Conservation (phyloP, 345 rosid genomes). For the Pugionium cornutum region DNA sequence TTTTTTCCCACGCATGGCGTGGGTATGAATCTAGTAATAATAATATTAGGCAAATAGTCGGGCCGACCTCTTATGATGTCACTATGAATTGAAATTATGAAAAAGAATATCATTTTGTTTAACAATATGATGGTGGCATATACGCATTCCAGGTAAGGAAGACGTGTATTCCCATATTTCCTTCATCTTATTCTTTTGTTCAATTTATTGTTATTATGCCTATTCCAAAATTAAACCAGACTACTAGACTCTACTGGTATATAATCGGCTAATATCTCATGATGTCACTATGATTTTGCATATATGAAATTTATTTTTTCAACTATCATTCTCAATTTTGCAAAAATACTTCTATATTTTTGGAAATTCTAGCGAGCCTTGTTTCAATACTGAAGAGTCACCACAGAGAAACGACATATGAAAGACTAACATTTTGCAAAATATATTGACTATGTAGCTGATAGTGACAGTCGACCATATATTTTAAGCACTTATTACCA, state of each 20-base stretch:
- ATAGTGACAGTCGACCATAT: too few relatives aligned
- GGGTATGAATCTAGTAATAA: too few relatives aligned
- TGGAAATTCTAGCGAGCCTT: too few relatives aligned
- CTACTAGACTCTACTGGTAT: neutral
- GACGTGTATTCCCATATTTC: conserved; percentile 34
- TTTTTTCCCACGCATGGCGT: too few relatives aligned
- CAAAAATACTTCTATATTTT: neutral
- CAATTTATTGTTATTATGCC: neutral
- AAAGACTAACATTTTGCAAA: too few relatives aligned
- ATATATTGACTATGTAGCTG: too few relatives aligned
- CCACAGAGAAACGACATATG: too few relatives aligned
- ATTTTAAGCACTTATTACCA: too few relatives aligned
- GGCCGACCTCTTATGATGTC: conserved; percentile 32
- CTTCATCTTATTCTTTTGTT: conserved; percentile 4
- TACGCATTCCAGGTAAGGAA: conserved; percentile 32
- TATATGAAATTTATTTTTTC: neutral
- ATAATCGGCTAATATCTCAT: conserved; percentile 3
- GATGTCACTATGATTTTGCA: conserved; percentile 24
- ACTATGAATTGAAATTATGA: conserved; percentile 19
- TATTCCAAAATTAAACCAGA: neutral
- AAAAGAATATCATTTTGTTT: conserved; percentile 3
- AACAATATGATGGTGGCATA: conserved; percentile 30
- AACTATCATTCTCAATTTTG: neutral
- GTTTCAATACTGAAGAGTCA: too few relatives aligned
- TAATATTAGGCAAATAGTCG: conserved; percentile 21